Percentiles rank a stretch among this genome's conserved stretches.
Conservation (phyloP, 2,329 filamentous ascomycete genomes). For the Pyricularia pennisetigena region DNA sequence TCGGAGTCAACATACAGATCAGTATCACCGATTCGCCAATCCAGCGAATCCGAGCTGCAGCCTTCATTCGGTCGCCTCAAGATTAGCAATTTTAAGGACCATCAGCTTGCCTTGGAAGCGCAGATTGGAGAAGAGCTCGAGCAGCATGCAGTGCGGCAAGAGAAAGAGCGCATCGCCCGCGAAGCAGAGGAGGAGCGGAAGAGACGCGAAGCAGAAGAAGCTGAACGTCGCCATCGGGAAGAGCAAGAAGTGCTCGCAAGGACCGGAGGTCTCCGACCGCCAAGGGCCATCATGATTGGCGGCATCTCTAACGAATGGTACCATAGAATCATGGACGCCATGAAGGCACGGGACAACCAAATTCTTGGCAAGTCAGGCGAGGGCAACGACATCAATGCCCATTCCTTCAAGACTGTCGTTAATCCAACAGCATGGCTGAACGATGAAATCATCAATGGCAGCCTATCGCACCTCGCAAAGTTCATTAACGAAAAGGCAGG, state of each 20-base stretch:
- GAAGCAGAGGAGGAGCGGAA: neutral
- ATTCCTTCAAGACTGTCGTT: slow-evolving; percentile 57
- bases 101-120: slow-evolving; percentile 5
- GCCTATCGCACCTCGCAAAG: slow-evolving; percentile 49
- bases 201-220: neutral
- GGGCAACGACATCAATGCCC: slow-evolving; percentile 37
- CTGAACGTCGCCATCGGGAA: slow-evolving; percentile 1
- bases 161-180: neutral
- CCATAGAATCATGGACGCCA: slow-evolving; percentile 21
- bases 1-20: neutral
- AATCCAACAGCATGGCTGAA: slow-evolving; percentile 57
- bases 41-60: neutral
- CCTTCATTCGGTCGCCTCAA: slow-evolving; percentile 4
- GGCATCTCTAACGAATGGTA: slow-evolving; percentile 28
- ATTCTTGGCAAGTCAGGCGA: slow-evolving; percentile 36
- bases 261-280: slow-evolving; percentile 16
- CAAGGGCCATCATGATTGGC: slow-evolving; percentile 15
- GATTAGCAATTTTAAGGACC: slow-evolving; percentile 5
- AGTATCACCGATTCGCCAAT: neutral
- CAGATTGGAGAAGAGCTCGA: neutral
- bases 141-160: neutral
- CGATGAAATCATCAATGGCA: slow-evolving; percentile 64
- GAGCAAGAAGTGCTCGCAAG: slow-evolving; percentile 12
- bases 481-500: slow-evolving; percentile 48
- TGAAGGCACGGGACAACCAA: slow-evolving; percentile 21